Conservation (phyloP, 1,284 basidiomycete species). For the Pseudozyma hubeiensis region DNA sequence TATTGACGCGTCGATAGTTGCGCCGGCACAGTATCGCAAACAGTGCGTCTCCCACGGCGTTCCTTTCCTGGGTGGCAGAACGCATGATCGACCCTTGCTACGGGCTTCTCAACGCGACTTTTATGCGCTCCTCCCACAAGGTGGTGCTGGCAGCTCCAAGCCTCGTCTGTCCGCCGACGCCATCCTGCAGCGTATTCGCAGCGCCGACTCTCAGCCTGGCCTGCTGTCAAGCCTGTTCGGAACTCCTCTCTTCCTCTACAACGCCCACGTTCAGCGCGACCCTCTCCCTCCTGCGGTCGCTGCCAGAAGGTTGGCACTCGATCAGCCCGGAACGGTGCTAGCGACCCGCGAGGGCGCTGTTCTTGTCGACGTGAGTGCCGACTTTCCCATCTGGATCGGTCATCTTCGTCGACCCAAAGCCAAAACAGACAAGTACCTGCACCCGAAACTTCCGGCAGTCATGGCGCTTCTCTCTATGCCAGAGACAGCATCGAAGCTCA, state of each 20-base stretch:
- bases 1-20: constrained; percentile 16
- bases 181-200: constrained; percentile 68
- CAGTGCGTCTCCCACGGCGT: constrained; percentile 64
- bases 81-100: constrained; percentile 70
- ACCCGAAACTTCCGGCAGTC: constrained; percentile 70
- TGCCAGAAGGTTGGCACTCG: constrained; percentile 33
- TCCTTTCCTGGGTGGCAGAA: constrained; percentile 69
- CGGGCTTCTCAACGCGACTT: constrained; percentile 67
- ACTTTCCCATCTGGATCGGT: constrained; percentile 70
- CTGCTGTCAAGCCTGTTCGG: constrained; percentile 69
- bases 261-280: constrained; percentile 68
- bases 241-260: constrained; percentile 69
- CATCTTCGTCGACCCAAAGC: constrained; percentile 70
- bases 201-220: constrained; percentile 71
- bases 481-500: constrained; percentile 58
- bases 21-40: constrained; percentile 24
- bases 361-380: constrained; percentile 69
- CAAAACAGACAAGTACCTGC: constrained; percentile 66
- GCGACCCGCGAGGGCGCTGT: constrained; percentile 70
- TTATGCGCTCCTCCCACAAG: constrained; percentile 13
- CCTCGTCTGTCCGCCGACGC: constrained; percentile 68
- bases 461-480: constrained; percentile 66
- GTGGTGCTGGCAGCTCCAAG: background rate
- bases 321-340: constrained; percentile 65
- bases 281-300: constrained; percentile 40